phyloP scores from a whole-genome alignment of 2,329 filamentous ascomycete species.

The Ambrosiella xylebori region DNA sequence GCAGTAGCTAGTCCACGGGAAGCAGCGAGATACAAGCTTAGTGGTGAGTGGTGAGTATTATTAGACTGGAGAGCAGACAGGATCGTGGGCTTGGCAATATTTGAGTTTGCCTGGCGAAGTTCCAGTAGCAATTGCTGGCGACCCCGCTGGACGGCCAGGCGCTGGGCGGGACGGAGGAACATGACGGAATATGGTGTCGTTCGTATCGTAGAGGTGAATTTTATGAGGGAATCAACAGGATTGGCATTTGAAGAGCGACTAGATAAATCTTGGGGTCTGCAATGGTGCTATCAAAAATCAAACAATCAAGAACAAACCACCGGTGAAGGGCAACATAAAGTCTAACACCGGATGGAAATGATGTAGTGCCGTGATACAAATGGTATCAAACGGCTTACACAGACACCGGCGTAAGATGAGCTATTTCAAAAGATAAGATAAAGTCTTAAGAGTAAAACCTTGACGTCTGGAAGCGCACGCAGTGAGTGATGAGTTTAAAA shows the following conservation, averaged over 20 bases:
- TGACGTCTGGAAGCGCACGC: no score
- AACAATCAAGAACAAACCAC: neutral
- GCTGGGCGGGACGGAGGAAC: constrained; percentile 21
- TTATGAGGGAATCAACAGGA: neutral
- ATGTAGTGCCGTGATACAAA: no score
- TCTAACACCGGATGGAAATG: neutral
- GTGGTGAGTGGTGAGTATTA: neutral
- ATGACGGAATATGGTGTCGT: constrained; percentile 16
- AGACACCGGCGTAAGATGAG: no score
- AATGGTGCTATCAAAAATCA: neutral
- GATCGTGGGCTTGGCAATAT: neutral
- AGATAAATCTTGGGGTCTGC: neutral
- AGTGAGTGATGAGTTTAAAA: neutral
- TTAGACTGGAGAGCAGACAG: neutral
- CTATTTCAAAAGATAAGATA: no score
- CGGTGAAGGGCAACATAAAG: neutral
- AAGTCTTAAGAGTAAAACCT: no score
- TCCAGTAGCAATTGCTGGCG: neutral
- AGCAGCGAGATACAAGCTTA: constrained; percentile 3
- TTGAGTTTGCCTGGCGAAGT: neutral
- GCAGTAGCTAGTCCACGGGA: constrained; percentile 24
- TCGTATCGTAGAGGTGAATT: neutral
- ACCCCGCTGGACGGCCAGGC: constrained; percentile 12
- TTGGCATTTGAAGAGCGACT: neutral
- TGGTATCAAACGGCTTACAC: no score